Evolutionary conservation across 805 yeast genomes (phyloP).

Genomic region (Barnettozyma salicaria): DNA sequence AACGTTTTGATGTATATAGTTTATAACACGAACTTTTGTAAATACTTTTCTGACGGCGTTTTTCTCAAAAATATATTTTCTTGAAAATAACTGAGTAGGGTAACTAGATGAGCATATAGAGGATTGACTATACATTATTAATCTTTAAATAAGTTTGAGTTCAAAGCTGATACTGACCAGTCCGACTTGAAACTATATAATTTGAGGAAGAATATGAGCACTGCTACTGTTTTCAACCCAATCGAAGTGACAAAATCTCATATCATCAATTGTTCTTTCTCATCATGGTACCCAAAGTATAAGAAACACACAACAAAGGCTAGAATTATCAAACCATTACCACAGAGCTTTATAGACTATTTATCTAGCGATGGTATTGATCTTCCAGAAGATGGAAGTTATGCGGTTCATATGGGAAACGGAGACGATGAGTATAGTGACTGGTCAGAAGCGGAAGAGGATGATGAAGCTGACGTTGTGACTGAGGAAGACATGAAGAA

Average conservation of each 20-base stretch:
- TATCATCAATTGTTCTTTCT: slow-evolving; percentile 46
- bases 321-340: slow-evolving; percentile 50
- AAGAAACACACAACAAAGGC: slow-evolving; percentile 44
- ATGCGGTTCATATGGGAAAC: slow-evolving; percentile 30
- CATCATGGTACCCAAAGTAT: slow-evolving; percentile 55
- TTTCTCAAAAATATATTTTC: too few species aligned
- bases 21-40: too few species aligned
- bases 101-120: too few species aligned
- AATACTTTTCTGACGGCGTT: too few species aligned
- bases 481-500: slow-evolving; percentile 8
- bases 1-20: too few species aligned
- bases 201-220: background rate
- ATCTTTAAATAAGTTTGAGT: background rate
- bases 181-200: background rate
- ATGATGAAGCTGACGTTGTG: slow-evolving; percentile 21
- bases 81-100: too few species aligned
- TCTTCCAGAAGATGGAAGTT: slow-evolving; percentile 44
- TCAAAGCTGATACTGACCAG: background rate
- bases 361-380: slow-evolving; percentile 62
- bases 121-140: too few species aligned
- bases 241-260: slow-evolving; percentile 33
- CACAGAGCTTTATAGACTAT: slow-evolving; percentile 52
- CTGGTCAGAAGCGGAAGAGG: slow-evolving; percentile 47
- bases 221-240: slow-evolving; percentile 20
- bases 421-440: slow-evolving; percentile 70